Evolutionary conservation across 1,284 basidiomycete genomes (phyloP).

Genomic region (Cryptococcus sp.): DNA sequence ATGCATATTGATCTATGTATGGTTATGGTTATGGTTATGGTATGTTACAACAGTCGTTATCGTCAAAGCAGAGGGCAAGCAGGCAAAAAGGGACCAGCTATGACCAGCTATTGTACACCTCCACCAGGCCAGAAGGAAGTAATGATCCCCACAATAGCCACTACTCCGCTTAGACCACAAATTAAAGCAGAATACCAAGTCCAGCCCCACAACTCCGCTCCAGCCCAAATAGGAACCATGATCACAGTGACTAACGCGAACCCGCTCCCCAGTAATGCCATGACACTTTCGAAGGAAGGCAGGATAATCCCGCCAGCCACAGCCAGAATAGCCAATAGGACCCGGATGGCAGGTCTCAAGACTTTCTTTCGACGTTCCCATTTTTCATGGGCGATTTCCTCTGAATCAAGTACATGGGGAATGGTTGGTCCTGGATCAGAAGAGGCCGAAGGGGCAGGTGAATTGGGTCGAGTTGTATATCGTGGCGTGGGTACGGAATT

Average conservation of each 20-base stretch:
- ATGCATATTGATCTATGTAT: background rate
- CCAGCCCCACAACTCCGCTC: constrained; percentile 51
- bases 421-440: constrained; percentile 3
- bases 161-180: constrained; percentile 55
- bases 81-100: background rate
- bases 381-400: background rate
- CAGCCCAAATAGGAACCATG: constrained; percentile 65
- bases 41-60: too few relatives aligned
- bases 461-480: constrained; percentile 24
- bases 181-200: constrained; percentile 57
- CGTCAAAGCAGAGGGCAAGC: background rate
- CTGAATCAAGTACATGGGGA: background rate
- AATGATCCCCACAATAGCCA: constrained; percentile 70
- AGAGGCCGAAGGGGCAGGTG: constrained; percentile 11
- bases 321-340: constrained; percentile 58
- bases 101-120: background rate
- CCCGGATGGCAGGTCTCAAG: constrained; percentile 58
- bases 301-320: constrained; percentile 70
- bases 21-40: background rate
- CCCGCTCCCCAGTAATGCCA: constrained; percentile 81
- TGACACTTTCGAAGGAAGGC: constrained; percentile 79
- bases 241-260: constrained; percentile 75
- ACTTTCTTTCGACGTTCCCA: constrained; percentile 49
- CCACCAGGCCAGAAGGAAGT: constrained; percentile 51
- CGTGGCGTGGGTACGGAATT: constrained; percentile 22